Base-by-base conservation (phyloP, 306 rosid species). In the Acacia confusa region DNA sequence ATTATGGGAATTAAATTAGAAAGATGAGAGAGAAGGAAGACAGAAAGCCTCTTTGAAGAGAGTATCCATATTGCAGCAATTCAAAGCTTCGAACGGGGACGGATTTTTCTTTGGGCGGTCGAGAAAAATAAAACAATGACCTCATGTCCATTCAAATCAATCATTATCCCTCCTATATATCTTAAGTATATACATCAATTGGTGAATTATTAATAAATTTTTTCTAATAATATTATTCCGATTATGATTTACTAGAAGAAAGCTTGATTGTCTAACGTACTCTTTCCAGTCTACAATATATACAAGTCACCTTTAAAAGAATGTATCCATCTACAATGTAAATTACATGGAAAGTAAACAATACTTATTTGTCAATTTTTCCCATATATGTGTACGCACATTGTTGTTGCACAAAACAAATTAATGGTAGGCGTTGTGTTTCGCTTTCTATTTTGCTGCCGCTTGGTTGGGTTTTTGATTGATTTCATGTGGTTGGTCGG, bases 61-160 rank as follows among this genome's bases (percentile, higher is more conserved):
- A 0, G 30, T 82, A 43, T 81, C 79, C 82, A 89, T 60, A 25
- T 4, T 24, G 66, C 34, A 60, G 32, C 66, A 60, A 60, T 25
- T 89, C 92, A 89, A 88, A 92, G 41, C 76, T 36, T 80, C 16
- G 85, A 80, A 60, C 12, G 32, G 66, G 83, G 58, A 78, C 78
- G n/a, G 65, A 13, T 68, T 89, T 89, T 92, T 94, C 97, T 84
- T 89, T 94, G 97, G 98, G 83, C 96, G 97, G 98, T 92, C 76
- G 94, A 88, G 83, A 63, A 14, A 57, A 24, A 80, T 90, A 89
- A 84, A 85, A 78, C 44, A 87, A 91, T 16, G 66, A 81, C 55
- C 72, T 57, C 64, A 19, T 7, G 5, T 60, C 27, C 6, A 27
- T 68, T 55, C 27, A 55, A 55, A 53, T 53, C 9, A 55, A 55